phyloP scores from a whole-genome alignment of 257 asterid species.

The Striga asiatica region DNA sequence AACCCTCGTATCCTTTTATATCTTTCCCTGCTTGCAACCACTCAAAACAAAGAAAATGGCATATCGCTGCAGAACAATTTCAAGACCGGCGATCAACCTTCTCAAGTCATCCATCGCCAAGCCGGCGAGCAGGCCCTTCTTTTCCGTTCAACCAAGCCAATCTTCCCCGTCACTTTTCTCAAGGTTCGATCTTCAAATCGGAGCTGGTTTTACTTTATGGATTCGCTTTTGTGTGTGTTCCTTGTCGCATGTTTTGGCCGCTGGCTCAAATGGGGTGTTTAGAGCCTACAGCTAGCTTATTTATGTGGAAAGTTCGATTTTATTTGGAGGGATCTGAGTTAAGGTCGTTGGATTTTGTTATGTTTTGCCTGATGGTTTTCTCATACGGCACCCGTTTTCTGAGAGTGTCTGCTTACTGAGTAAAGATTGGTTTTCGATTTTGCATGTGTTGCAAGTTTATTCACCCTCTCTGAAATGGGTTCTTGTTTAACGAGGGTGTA shows the following conservation, averaged over 20 bases:
- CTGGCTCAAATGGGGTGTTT: not conserved
- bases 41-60: constrained; percentile 23
- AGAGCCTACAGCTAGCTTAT: not conserved
- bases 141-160: constrained; percentile 18
- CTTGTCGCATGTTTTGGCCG: too few relatives aligned
- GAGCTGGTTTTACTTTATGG: not conserved
- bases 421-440: too few relatives aligned
- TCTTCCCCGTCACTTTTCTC: constrained; percentile 21
- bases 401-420: too few relatives aligned
- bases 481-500: too few relatives aligned
- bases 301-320: not conserved
- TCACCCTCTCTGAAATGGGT: too few relatives aligned
- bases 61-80: constrained; percentile 52
- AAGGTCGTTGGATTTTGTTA: too few relatives aligned
- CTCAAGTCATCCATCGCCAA: constrained; percentile 42
- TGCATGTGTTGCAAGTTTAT: too few relatives aligned
- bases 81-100: constrained; percentile 57
- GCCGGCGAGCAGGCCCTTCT: constrained; percentile 26
- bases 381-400: too few relatives aligned
- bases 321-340: too few relatives aligned
- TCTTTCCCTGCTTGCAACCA: not conserved
- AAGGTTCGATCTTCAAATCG: constrained; percentile 14
- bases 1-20: constrained; percentile 29
- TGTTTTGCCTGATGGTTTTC: too few relatives aligned
- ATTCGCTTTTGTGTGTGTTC: too few relatives aligned